These are phyloP conservation scores for Tulasnella sp. DNA, from an alignment of 768 basidiomycete genomes.

Conservation along the genomic window DNA sequence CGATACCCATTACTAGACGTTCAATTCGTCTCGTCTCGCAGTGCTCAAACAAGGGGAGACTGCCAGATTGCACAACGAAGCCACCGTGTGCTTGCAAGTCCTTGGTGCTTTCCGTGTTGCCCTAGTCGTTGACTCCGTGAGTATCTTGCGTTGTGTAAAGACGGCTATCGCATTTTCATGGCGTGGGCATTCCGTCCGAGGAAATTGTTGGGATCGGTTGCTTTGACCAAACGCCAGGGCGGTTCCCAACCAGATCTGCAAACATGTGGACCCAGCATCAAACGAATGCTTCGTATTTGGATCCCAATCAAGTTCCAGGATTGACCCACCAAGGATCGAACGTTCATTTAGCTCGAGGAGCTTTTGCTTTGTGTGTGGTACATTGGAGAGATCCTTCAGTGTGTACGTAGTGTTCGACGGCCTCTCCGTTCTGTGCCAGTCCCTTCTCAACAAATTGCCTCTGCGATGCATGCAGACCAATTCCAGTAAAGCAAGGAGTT, in stretches of 20 bases:
- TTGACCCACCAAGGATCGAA: neutral
- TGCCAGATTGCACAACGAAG: neutral
- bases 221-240: neutral
- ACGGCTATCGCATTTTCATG: neutral
- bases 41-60: neutral
- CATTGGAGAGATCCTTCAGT: neutral
- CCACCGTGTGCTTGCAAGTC: neutral
- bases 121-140: neutral
- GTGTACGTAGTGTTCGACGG: neutral
- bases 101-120: neutral
- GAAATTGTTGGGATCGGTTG: neutral
- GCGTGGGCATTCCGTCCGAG: neutral
- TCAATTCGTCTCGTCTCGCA: neutral
- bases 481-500: no score
- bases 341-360: neutral
- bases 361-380: neutral
- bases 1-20: neutral
- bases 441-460: neutral
- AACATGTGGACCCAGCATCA: neutral
- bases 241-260: no score
- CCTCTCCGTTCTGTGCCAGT: neutral
- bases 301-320: neutral
- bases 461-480: no score
- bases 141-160: neutral
- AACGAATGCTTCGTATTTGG: neutral